These are phyloP conservation scores for Komagataella kurtzmanii DNA, from an alignment of 805 yeast species.

Conservation along the genomic window DNA sequence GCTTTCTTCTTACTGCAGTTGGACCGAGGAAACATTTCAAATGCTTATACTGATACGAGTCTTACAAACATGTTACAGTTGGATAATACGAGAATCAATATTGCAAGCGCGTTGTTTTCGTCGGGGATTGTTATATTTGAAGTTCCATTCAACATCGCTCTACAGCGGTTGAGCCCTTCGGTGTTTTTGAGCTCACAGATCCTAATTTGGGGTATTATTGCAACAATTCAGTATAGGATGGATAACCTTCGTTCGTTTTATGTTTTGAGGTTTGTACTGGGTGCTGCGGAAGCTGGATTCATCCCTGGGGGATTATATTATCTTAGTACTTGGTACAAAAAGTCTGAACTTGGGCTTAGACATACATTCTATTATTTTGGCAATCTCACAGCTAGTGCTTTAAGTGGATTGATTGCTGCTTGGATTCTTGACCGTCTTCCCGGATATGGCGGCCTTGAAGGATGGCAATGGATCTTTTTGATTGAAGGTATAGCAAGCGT, in stretches of 20 bases:
- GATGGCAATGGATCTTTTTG: constrained; percentile 39
- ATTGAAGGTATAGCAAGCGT: constrained; percentile 31
- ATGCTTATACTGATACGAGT: constrained; percentile 30
- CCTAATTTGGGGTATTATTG: constrained; percentile 24
- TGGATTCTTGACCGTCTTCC: neutral
- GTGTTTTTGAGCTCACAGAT: constrained; percentile 4
- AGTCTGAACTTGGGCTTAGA: constrained; percentile 1
- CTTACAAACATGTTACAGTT: constrained; percentile 17
- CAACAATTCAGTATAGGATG: constrained; percentile 20
- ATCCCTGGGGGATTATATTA: constrained; percentile 1
- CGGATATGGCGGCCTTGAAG: constrained; percentile 6
- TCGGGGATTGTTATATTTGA: constrained; percentile 27
- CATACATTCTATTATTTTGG: constrained; percentile 1
- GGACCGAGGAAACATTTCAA: constrained; percentile 38
- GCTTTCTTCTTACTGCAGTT: constrained; percentile 23
- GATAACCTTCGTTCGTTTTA: constrained; percentile 12
- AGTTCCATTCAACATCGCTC: constrained; percentile 18
- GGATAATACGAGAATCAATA: constrained; percentile 9
- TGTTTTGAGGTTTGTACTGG: constrained; percentile 35
- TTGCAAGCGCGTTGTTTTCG: constrained; percentile 25
- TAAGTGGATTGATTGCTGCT: constrained; percentile 1
- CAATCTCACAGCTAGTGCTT: neutral
- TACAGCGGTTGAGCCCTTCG: constrained; percentile 24
- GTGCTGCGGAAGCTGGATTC: constrained; percentile 27
- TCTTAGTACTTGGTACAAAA: constrained; percentile 2